phyloP scores from a whole-genome alignment of 257 asterid species.

The Solanum chmielewskii region DNA sequence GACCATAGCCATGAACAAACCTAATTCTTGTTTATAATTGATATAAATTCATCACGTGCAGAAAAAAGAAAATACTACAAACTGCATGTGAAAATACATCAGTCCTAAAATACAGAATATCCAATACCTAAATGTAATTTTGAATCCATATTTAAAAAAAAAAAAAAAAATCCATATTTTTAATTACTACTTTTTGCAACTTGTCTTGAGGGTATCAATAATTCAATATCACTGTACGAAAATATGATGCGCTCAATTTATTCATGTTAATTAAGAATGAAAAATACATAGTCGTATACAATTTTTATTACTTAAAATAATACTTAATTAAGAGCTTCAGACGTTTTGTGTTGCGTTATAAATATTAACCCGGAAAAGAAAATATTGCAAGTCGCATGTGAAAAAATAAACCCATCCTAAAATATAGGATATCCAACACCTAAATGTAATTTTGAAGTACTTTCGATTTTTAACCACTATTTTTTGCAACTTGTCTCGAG shows the following conservation, averaged over 20 bases:
- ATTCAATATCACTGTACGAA: background rate
- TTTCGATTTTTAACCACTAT: background rate
- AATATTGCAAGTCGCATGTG: background rate
- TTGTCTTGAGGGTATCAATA: background rate
- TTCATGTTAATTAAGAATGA: background rate
- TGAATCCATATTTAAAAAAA: background rate
- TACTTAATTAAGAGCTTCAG: too few relatives aligned
- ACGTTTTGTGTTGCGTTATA: background rate
- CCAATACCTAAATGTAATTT: background rate
- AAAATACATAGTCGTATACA: background rate
- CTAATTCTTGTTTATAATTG: too few relatives aligned
- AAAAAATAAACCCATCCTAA: background rate
- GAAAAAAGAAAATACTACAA: background rate
- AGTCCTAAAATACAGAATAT: background rate
- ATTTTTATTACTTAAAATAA: background rate
- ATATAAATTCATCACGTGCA: too few relatives aligned
- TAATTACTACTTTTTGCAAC: background rate
- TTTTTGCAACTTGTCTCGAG: background rate
- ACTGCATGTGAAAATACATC: background rate
- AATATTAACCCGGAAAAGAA: too few relatives aligned
- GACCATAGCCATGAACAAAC: too few relatives aligned
- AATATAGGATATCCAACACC: background rate
- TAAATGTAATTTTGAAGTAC: background rate
- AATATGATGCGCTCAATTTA: background rate
- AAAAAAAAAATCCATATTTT: too few relatives aligned